Conservation (phyloP, 2,329 filamentous ascomycete species). For the Elsinoe perseae region DNA sequence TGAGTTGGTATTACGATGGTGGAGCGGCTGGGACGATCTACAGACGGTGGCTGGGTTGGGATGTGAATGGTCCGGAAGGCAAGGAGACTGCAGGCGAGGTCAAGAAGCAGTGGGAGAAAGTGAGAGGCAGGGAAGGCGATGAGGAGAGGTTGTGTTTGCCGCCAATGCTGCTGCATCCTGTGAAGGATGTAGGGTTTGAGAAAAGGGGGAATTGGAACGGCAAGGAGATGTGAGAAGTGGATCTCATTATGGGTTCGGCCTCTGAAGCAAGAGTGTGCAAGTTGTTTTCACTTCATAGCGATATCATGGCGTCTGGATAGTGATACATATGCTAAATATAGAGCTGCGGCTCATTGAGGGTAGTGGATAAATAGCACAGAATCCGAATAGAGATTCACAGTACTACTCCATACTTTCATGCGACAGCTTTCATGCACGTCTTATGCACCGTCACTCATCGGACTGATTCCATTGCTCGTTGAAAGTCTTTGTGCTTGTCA, state of each 20-base stretch:
- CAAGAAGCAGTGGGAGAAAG: constrained; percentile 6
- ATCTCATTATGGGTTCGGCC: no score
- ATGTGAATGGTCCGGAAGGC: constrained; percentile 42
- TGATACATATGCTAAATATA: not conserved
- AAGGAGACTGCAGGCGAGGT: constrained; percentile 32
- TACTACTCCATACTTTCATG: no score
- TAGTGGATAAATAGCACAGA: not conserved
- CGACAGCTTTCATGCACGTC: no score
- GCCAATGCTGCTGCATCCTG: constrained; percentile 42
- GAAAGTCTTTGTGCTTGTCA: not conserved
- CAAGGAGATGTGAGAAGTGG: not conserved
- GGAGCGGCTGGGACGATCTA: constrained; percentile 47
- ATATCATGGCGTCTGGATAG: not conserved
- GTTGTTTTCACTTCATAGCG: no score
- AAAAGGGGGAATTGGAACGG: not conserved
- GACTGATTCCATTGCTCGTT: no score
- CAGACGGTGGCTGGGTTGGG: constrained; percentile 49
- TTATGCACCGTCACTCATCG: no score
- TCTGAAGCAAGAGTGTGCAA: no score
- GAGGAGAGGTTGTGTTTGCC: constrained; percentile 45
- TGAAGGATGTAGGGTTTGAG: constrained; percentile 37
- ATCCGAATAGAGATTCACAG: no score
- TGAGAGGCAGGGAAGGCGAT: constrained; percentile 18
- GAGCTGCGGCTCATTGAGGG: not conserved
- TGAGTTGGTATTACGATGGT: constrained; percentile 48